Evolutionary conservation across 768 basidiomycete genomes (phyloP), one percentile per base, ranked within the genome.

Genomic region (Paxillus rubicundulus): DNA sequence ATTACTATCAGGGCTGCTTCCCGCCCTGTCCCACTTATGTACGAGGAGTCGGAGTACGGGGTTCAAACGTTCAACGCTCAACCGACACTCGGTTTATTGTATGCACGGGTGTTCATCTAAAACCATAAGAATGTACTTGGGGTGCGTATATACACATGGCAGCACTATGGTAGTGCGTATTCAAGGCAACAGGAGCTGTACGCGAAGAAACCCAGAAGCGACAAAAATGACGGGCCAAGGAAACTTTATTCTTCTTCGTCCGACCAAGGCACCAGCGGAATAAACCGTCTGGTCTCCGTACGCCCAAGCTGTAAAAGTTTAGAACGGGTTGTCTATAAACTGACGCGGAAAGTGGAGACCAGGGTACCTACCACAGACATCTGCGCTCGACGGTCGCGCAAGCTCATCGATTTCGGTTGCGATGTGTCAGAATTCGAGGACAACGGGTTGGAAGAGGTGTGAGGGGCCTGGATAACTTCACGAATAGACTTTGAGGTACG

Each of bases 341-440:
- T 33, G 42, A n/a, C n/a, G 16, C 17, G 34, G 24, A 18, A 5
- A 13, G 12, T 40, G n/a, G 30, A 30, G 45, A 52, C 48, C 24
- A 47, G 45, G 41, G 33, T 20, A 59, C 67, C 56, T 45, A 68
- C 67, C 49, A 38, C 45, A 16, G 56, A 59, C 39, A 69, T 68
- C 20, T 70, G 67, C 1, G 68, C 69, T 7, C 64, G 64, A 3
- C 67, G 63, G 39, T 66, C 67, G 13, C 68, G 67, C 27, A 69
- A 42, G 45, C 67, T 69, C 66, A 69, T 69, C 16, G 67, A 53
- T 36, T 54, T 61, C 16, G 51, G 59, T 16, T 63, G 54, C 1
- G 68, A 65, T 9, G 16, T 30, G 9, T 55, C 50, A 20, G 21
- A 42, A 30, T 52, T 36, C 13, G 52, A 46, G 4, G 41, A 9